phyloP scores from a whole-genome alignment of 495 filamentous ascomycete species.

The Penicillium samsonianum region DNA sequence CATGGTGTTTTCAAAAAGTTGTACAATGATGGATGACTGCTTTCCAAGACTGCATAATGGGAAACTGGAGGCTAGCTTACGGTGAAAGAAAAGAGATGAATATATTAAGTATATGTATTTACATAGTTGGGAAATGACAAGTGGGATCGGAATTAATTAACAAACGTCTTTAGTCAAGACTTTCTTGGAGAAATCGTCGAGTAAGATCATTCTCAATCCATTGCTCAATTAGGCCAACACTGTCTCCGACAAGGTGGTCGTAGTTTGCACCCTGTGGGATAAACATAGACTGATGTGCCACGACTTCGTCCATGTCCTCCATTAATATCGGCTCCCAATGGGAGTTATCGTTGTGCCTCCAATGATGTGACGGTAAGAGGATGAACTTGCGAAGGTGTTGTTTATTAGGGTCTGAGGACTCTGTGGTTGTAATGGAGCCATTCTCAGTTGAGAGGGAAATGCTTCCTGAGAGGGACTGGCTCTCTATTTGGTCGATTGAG shows the following conservation, averaged over 20 bases:
- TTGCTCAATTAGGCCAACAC: conserved; percentile 63
- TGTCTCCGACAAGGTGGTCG: conserved; percentile 74
- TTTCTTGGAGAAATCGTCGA: conserved; percentile 23
- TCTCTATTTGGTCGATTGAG: conserved; percentile 7
- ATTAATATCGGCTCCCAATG: conserved; percentile 78
- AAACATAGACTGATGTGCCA: conserved; percentile 83
- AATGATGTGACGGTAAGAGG: conserved; percentile 60
- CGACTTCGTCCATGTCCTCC: conserved; percentile 80
- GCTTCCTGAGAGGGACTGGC: conserved; percentile 14
- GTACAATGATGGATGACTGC: conserved; percentile 6
- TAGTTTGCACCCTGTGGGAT: conserved; percentile 64
- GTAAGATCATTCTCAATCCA: conserved; percentile 65
- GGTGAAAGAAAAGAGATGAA: background rate
- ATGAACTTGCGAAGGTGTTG: conserved; percentile 74
- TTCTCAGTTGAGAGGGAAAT: conserved; percentile 14
- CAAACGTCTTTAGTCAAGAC: conserved; percentile 16
- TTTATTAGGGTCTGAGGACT: conserved; percentile 20
- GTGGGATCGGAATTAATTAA: background rate
- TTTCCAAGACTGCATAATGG: background rate
- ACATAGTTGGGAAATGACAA: background rate
- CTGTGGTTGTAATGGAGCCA: conserved; percentile 6
- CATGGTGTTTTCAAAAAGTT: conserved; percentile 7
- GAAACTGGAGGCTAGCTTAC: background rate
- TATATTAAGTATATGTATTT: background rate
- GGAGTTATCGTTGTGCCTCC: conserved; percentile 51